Percentiles rank a stretch among this genome's conserved stretches.
phyloP scores from a whole-genome alignment of 2,329 filamentous ascomycete species.

The Xylariales sp. region DNA sequence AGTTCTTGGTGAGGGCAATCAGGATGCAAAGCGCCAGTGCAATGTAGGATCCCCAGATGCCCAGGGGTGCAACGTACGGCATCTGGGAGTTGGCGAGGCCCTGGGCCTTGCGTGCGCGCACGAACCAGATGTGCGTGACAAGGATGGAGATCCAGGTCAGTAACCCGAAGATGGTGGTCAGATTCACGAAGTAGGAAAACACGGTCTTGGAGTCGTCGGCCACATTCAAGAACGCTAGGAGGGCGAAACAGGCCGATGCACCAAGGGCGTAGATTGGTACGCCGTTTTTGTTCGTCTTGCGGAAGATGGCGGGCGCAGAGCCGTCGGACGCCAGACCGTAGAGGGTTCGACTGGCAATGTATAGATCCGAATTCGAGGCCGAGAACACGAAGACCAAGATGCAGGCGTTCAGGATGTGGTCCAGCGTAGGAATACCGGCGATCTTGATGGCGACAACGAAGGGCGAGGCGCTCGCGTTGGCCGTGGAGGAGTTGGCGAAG shows the following conservation, averaged over 20 bases:
- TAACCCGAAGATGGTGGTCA: conserved; percentile 62
- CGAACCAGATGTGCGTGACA: conserved; percentile 63
- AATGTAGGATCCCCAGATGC: conserved; percentile 62
- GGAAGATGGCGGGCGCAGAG: conserved; percentile 68
- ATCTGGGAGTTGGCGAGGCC: conserved; percentile 49
- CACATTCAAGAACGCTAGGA: conserved; percentile 66
- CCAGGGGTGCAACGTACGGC: conserved; percentile 66
- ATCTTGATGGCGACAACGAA: conserved; percentile 70
- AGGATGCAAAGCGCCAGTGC: conserved; percentile 67
- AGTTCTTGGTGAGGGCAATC: conserved; percentile 80
- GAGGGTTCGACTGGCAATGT: conserved; percentile 68
- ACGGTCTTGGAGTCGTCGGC: conserved; percentile 50
- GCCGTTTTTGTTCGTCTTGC: conserved; percentile 64
- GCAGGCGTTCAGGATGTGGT: conserved; percentile 67
- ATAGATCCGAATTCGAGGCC: conserved; percentile 72
- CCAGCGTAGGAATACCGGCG: conserved; percentile 57
- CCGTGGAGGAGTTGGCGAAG: conserved; percentile 47
- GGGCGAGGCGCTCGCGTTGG: conserved; percentile 59
- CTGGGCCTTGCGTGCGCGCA: conserved; percentile 58
- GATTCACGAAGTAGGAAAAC: conserved; percentile 63
- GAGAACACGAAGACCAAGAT: conserved; percentile 74
- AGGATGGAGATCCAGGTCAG: conserved; percentile 65
- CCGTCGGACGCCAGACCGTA: conserved; percentile 69
- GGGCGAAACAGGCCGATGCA: conserved; percentile 55
- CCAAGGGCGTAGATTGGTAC: conserved; percentile 65